Evolutionary conservation across 2,329 filamentous ascomycete genomes (phyloP), one percentile per base, ranked within the genome.

Genomic region (Phyllosticta citriasiana): DNA sequence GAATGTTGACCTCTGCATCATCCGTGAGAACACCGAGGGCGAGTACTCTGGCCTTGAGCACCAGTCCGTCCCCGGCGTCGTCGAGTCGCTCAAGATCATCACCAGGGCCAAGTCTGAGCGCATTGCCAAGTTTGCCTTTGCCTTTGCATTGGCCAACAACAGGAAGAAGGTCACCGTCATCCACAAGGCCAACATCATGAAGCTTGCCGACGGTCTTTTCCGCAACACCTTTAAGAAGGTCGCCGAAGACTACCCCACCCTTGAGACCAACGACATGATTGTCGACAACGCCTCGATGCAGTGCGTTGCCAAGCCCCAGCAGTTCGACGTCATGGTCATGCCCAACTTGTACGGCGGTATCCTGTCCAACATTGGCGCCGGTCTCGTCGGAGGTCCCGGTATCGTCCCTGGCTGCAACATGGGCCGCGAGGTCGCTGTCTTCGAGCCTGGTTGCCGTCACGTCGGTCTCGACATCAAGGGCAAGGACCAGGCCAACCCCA

Each of bases 121-220:
- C 75, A 99, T 99, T 73, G 91, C 93, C 80, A 96, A 96, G 80
- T 99, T 99, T 74, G 94, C 94, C 67, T 97, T 97, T 77, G 88
- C 89, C 74, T 99, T 99, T 73, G 94, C 94, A 63, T 88, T 97
- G 63, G 94, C 94, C 78, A 99, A 99, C 84, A 93, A 95, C 85
- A 87, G 94, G 76, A 93, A 95, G 84, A 97, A 97, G 88, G 91
- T 99, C 62, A 97, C 94, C 68, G 97, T 93, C 82, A 97, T 99
- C 75, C 94, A 99, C 88, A 99, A 99, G 85, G 94, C 94, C 80
- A 99, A 99, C 84, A 99, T 99, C 82, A 99, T 99, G 94, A 99
- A 99, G 85, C 84, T 99, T 63, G 93, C 92, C 76, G 94, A 99
- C 71, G 94, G 94, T 79, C 89, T 99, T 62, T 99, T 99, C 90